Conservation (phyloP, 257 asterid species). For the Gardenia jasminoides region DNA sequence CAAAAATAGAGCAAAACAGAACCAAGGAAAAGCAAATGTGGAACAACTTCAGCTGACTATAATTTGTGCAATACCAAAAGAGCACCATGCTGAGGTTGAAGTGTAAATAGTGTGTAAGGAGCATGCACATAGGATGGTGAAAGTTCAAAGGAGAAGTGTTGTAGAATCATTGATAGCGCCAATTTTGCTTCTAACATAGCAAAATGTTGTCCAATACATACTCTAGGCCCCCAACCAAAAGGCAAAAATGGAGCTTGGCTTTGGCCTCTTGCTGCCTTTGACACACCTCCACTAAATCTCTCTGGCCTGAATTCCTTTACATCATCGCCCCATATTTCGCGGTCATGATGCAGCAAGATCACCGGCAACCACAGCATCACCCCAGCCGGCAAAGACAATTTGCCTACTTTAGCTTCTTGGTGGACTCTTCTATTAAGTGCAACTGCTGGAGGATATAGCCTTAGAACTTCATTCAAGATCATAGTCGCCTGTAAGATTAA, state of each 20-base stretch:
- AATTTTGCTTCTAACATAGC: conserved; percentile 26
- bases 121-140: conserved; percentile 29
- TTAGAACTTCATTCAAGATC: conserved; percentile 41
- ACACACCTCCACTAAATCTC: conserved; percentile 26
- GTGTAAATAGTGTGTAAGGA: conserved; percentile 9
- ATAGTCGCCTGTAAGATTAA: conserved; percentile 29
- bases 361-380: conserved; percentile 17
- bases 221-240: conserved; percentile 29
- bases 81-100: conserved; percentile 29
- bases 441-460: conserved; percentile 32
- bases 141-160: conserved; percentile 22
- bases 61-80: not conserved
- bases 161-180: conserved; percentile 21
- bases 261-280: conserved; percentile 17
- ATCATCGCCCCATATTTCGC: conserved; percentile 25
- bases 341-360: conserved; percentile 18
- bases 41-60: not conserved
- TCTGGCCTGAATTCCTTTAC: conserved; percentile 29
- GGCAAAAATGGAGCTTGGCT: conserved; percentile 10
- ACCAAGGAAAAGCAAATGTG: not conserved
- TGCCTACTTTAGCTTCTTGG: conserved; percentile 35
- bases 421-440: conserved; percentile 11
- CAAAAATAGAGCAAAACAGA: too few species aligned
- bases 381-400: conserved; percentile 34
- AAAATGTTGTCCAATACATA: conserved; percentile 27